Conservation (phyloP, 352 stramenopile genomes). For the Elongisporangium undulatum region DNA sequence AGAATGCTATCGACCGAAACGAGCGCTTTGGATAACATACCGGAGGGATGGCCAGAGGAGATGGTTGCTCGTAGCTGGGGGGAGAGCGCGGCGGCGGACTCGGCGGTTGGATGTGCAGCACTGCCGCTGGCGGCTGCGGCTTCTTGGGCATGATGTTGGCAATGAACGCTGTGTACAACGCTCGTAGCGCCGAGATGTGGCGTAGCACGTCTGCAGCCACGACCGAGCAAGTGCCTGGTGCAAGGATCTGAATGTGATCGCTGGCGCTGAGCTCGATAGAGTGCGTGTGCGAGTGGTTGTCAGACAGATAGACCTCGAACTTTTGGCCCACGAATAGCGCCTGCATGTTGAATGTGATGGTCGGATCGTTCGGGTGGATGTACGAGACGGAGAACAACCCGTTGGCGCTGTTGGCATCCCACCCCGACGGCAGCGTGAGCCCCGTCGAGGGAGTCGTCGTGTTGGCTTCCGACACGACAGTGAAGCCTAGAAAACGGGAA, state of each 20-base stretch:
- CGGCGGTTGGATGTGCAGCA: slow-evolving; percentile 5
- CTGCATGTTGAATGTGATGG: slow-evolving; percentile 48
- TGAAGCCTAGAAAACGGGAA: slow-evolving; percentile 27
- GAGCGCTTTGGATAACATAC: slow-evolving; percentile 12
- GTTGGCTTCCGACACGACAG: slow-evolving; percentile 14
- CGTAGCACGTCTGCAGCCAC: slow-evolving; percentile 38
- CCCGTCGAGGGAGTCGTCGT: slow-evolving; percentile 3
- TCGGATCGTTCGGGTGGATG: slow-evolving; percentile 41
- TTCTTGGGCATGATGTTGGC: slow-evolving; percentile 45
- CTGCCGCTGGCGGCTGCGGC: slow-evolving; percentile 13
- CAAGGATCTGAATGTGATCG: slow-evolving; percentile 25
- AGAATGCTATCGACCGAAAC: not conserved
- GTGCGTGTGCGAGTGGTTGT: slow-evolving; percentile 56
- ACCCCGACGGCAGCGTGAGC: slow-evolving; percentile 39
- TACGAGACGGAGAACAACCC: slow-evolving; percentile 64
- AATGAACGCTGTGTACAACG: slow-evolving; percentile 51
- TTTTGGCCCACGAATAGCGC: slow-evolving; percentile 70
- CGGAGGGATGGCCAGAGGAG: slow-evolving; percentile 23
- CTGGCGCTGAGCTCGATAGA: slow-evolving; percentile 62
- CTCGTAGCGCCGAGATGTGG: slow-evolving; percentile 41
- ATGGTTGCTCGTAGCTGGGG: slow-evolving; percentile 8
- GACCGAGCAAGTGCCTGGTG: slow-evolving; percentile 13
- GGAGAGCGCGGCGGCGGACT: slow-evolving; percentile 9
- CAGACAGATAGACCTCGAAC: slow-evolving; percentile 76
- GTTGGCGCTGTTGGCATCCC: slow-evolving; percentile 51